Conservation (phyloP, 1,284 basidiomycete genomes). For the Ganoderma lucidum region DNA sequence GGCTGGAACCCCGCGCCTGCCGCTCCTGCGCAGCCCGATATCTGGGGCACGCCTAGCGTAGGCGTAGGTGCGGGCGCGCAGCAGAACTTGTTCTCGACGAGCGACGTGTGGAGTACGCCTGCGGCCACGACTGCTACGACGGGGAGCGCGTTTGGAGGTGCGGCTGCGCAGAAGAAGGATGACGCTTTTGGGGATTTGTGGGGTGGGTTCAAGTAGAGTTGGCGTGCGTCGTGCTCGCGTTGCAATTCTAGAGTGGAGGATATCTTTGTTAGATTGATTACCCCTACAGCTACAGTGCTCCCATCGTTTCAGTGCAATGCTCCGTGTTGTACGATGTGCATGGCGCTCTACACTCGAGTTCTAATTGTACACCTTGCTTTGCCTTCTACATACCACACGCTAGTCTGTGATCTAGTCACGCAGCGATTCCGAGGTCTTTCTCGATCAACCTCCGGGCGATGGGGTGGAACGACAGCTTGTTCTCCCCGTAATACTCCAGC, state of each 20-base stretch:
- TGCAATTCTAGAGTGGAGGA: background rate
- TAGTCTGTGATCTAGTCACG: background rate
- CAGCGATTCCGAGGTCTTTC: constrained; percentile 44
- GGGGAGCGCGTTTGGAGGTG: constrained; percentile 16
- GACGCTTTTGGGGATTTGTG: constrained; percentile 84
- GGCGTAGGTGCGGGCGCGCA: constrained; percentile 33
- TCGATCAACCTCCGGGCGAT: constrained; percentile 79
- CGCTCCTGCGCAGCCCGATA: constrained; percentile 42
- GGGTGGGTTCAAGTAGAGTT: constrained; percentile 71
- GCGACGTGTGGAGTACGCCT: constrained; percentile 59
- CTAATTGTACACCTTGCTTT: constrained; percentile 11
- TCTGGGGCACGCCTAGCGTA: constrained; percentile 50
- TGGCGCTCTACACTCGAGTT: constrained; percentile 11
- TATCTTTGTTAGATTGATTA: constrained; percentile 1
- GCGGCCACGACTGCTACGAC: constrained; percentile 27
- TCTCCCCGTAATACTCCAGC: constrained; percentile 58
- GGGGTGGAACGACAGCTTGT: constrained; percentile 75
- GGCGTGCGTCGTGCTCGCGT: background rate
- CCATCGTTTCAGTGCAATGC: constrained; percentile 14
- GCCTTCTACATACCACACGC: background rate
- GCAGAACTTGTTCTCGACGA: constrained; percentile 50
- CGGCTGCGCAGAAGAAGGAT: constrained; percentile 67
- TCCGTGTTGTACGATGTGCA: constrained; percentile 21
- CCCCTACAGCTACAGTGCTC: background rate
- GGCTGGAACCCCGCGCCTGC: constrained; percentile 57